Percentiles rank a stretch among this genome's conserved stretches.
These are phyloP conservation scores for Yamadazyma conglobata DNA, from an alignment of 1,139 yeast genomes.

Conservation along the genomic window DNA sequence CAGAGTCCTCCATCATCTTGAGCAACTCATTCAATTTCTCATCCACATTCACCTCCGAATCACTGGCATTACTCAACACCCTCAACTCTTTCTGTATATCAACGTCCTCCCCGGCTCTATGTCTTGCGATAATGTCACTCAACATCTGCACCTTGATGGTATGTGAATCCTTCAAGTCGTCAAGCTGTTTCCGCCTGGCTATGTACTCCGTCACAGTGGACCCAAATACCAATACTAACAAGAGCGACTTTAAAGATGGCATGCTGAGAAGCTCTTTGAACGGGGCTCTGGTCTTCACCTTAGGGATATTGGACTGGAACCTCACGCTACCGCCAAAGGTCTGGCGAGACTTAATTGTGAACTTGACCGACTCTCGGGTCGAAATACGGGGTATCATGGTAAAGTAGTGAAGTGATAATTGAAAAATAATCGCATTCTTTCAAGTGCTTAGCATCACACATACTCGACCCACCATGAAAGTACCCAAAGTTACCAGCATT, in stretches of 20 bases:
- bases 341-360: too few species aligned
- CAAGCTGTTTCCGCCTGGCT: constrained; percentile 32
- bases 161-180: constrained; percentile 28
- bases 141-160: constrained; percentile 30
- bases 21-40: constrained; percentile 37
- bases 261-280: constrained; percentile 22
- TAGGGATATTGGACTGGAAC: constrained; percentile 5
- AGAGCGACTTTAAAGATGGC: constrained; percentile 38
- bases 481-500: constrained; percentile 36
- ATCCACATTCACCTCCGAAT: constrained; percentile 36
- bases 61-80: constrained; percentile 35
- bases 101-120: constrained; percentile 30
- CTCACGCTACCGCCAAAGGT: too few species aligned
- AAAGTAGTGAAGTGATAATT: too few species aligned
- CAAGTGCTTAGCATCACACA: too few species aligned
- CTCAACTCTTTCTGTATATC: constrained; percentile 38
- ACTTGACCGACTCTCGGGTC: too few species aligned
- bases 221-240: constrained; percentile 38
- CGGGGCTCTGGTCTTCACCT: constrained; percentile 14
- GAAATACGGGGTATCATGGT: too few species aligned
- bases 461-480: constrained; percentile 24
- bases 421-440: neutral
- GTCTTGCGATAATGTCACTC: constrained; percentile 27
- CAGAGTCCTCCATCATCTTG: constrained; percentile 27
- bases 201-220: constrained; percentile 39